Base-by-base conservation (phyloP, 768 basidiomycete species). In the Termitomyces eurrhizus region DNA sequence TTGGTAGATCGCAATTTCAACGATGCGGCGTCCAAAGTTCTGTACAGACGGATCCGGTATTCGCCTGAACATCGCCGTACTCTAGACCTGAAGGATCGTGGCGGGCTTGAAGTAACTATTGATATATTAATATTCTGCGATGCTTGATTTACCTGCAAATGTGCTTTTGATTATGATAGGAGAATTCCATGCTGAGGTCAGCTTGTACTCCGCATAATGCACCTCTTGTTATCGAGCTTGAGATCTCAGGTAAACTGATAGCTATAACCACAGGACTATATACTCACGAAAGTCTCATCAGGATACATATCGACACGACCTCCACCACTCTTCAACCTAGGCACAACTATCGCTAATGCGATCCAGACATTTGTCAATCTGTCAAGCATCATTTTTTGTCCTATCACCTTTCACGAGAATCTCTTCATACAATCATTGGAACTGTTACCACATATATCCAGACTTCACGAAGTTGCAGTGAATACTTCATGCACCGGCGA, bases 1-100 rank as follows among this genome's bases (percentile, higher is more conserved):
- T 67, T 83, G 14, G 82, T 83, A 16, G 79, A 77, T 63, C 71
- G 70, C 57, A 73, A 75, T n/a, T 80, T 83, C 67, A 77, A 77
- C 63, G 63, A 65, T 39, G 77, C 73, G 9, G 78, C 82, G 8
- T 77, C 81, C 14, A 72, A 68, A 26, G 55, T 82, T 21, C 75
- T 87, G 0, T 86, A 85, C 61, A 65, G 68, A 16, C 67, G 69
- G 21, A 77, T 84, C 9, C 70, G 78, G n/a, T 65, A 82, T 45
- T 73, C 77, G 4, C 79, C 80, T 29, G 66, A 64, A 14, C 73
- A 72, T 48, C 65, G 57, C 37, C 67, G 61, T 24, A 66, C 69
- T 16, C 69, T 80, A 12, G 70, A 78, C 64, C 62, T 80, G 61
- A 73, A 71, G 63, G 70, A 76, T 60, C 70, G 64, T 53, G 73